A percentile compares a stretch with the other conserved stretches of the same genome.
phyloP scores from a whole-genome alignment of 768 basidiomycete genomes.

The Kwoniella heveanensis region DNA sequence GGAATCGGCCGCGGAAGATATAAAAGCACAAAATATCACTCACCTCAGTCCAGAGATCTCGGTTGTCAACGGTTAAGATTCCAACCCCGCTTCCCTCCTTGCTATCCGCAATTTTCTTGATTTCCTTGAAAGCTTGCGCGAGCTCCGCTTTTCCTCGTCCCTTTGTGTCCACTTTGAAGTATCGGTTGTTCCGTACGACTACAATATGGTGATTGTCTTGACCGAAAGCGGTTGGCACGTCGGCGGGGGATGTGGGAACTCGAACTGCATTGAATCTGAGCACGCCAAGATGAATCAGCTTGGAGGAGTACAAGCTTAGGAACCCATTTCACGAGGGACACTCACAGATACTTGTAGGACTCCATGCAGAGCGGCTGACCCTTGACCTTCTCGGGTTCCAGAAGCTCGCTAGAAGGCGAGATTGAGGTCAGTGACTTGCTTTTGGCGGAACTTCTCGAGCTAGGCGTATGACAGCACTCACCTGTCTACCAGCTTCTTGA shows the following conservation, averaged over 20 bases:
- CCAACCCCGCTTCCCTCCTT: slow-evolving; percentile 66
- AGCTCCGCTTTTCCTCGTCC: slow-evolving; percentile 69
- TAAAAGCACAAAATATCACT: slow-evolving; percentile 11
- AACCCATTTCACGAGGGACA: background rate
- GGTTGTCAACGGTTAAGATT: slow-evolving; percentile 81
- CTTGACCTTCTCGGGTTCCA: slow-evolving; percentile 86
- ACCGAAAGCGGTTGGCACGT: slow-evolving; percentile 81
- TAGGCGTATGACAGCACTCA: no score
- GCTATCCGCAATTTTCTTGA: slow-evolving; percentile 77
- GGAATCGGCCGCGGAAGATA: no score
- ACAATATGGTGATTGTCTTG: slow-evolving; percentile 81
- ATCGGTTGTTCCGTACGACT: slow-evolving; percentile 86
- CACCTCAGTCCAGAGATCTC: slow-evolving; percentile 87
- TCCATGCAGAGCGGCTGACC: slow-evolving; percentile 77
- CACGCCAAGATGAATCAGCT: no score
- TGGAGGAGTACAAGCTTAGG: no score
- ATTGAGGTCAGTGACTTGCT: no score
- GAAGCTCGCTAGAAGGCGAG: slow-evolving; percentile 65
- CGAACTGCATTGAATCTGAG: slow-evolving; percentile 84
- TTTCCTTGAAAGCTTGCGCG: slow-evolving; percentile 66
- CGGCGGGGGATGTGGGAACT: slow-evolving; percentile 78
- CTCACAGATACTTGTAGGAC: slow-evolving; percentile 91
- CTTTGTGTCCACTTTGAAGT: slow-evolving; percentile 77
- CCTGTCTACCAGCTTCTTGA: slow-evolving; percentile 81
- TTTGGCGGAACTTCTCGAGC: no score